Percentiles rank a stretch among this genome's conserved stretches.
phyloP scores from a whole-genome alignment of 2,329 filamentous ascomycete species.

The Aspergillus felis region DNA sequence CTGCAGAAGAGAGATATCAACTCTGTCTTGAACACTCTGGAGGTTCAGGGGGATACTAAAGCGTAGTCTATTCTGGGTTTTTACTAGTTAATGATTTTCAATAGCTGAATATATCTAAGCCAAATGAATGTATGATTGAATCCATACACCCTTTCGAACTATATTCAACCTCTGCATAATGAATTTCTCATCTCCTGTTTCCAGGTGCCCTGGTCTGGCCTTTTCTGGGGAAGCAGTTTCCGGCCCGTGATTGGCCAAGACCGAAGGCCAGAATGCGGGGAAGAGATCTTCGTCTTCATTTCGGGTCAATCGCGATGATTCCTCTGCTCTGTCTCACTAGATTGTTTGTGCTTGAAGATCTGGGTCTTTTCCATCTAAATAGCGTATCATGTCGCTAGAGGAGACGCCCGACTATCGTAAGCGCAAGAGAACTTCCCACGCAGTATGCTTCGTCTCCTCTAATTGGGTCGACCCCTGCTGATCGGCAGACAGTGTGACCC shows the following conservation, averaged over 20 bases:
- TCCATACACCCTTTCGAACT: no score
- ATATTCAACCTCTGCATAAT: no score
- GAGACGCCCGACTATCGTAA: constrained; percentile 12
- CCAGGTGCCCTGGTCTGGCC: no score
- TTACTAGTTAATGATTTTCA: neutral
- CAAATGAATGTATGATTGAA: neutral
- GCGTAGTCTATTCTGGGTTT: neutral
- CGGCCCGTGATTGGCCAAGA: neutral
- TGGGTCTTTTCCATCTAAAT: neutral
- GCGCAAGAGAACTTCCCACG: constrained; percentile 27
- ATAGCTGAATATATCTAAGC: no score
- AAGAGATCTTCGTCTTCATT: neutral
- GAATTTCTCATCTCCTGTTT: no score
- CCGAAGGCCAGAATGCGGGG: no score
- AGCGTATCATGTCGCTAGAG: constrained; percentile 4
- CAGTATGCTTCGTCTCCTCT: constrained; percentile 14
- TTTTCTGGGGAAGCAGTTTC: no score
- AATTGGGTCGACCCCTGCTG: constrained; percentile 2
- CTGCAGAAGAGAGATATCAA: neutral
- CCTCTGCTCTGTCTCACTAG: neutral
- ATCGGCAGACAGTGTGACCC: constrained; percentile 41
- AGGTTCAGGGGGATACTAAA: neutral
- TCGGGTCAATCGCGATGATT: neutral
- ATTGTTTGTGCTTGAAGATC: neutral
- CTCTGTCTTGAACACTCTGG: neutral